Base-by-base conservation (phyloP, 306 rosid genomes). In the Mimosa bimucronata region DNA sequence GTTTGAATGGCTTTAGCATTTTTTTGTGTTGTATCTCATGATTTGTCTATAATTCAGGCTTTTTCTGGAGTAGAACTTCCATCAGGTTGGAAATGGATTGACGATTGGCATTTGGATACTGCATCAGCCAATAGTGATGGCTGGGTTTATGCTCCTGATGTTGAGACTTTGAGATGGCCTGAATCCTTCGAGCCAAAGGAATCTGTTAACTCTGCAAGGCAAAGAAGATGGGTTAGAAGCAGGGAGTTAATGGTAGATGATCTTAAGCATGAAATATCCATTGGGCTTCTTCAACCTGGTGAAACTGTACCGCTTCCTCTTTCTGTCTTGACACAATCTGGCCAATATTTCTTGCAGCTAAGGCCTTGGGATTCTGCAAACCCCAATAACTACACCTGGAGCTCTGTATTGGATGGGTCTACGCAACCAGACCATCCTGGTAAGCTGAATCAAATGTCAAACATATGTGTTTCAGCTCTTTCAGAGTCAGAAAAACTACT, bases 41-140 rank as follows among this genome's bases (percentile, higher is more conserved):
- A 76, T 19, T 37, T 29, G 7, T 77, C 45, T 46, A 71, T 76
- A 21, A 52, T 87, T 55, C 88, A 94, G 98, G 86, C 34, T 80
- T 79, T 72, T 76, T 60, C 88, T 40, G 84, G 55, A 52, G 86
- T 85, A 80, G 94, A 88, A 76, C 76, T 94, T 67, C 93, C 90
- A 2, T 70, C 84, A 21, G 92, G 94, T 66, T 94, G 98, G 95
- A 93, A 94, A 79, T 94, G 98, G 97, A 71, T 87, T 84, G 97
- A 94, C 83, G 95, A 91, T 86, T 91, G 98, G 95, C 94, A 94
- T 88, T 84, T 94, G 94, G 95, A 91, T 83, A 76, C 80, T 38
- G 81, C 79, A 71, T 75, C 95, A 80, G 65, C 79, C 15, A 83
- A 82, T 79, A 83, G 88, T 81, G 95, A 94, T 76, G 89, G 98